phyloP scores from a whole-genome alignment of 2,329 filamentous ascomycete species.

The Cladophialophora bantiana region DNA sequence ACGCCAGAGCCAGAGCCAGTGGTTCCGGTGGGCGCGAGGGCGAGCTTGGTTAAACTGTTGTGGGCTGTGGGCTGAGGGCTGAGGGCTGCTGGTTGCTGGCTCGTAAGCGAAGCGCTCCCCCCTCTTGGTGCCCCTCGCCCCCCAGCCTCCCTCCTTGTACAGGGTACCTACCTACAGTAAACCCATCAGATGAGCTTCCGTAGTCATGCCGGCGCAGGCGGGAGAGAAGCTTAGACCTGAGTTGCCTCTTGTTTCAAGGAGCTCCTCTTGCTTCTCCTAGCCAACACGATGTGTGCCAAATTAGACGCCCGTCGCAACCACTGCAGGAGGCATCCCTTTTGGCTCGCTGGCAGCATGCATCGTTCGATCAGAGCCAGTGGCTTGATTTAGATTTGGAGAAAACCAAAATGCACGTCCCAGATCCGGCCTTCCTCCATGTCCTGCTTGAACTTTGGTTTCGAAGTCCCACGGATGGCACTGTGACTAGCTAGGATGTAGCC shows the following conservation, averaged over 20 bases:
- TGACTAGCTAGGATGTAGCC: not conserved
- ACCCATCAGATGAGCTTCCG: not conserved
- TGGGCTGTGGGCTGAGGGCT: not conserved
- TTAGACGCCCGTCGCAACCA: slow-evolving; percentile 4
- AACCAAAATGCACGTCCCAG: not conserved
- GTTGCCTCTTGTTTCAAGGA: slow-evolving; percentile 5
- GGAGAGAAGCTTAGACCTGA: not conserved
- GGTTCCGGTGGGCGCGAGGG: slow-evolving; percentile 20
- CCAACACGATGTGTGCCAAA: slow-evolving; percentile 9
- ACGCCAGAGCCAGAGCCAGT: slow-evolving; percentile 2
- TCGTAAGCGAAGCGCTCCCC: slow-evolving; percentile 9
- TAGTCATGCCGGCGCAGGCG: not conserved
- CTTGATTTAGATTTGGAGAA: slow-evolving; percentile 5
- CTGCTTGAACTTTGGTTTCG: not conserved
- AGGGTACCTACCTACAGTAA: not conserved
- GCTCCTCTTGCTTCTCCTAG: not conserved
- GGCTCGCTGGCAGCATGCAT: not conserved
- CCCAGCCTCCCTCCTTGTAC: not conserved
- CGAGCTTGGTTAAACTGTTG: slow-evolving; percentile 6
- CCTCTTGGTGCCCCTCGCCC: not conserved
- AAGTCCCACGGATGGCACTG: not conserved
- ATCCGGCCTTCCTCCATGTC: slow-evolving; percentile 1
- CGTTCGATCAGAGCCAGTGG: not conserved
- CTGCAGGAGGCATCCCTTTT: slow-evolving; percentile 5
- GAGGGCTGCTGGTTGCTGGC: slow-evolving; percentile 2